Conservation (phyloP, 768 basidiomycete genomes). For the Suillus occidentalis region DNA sequence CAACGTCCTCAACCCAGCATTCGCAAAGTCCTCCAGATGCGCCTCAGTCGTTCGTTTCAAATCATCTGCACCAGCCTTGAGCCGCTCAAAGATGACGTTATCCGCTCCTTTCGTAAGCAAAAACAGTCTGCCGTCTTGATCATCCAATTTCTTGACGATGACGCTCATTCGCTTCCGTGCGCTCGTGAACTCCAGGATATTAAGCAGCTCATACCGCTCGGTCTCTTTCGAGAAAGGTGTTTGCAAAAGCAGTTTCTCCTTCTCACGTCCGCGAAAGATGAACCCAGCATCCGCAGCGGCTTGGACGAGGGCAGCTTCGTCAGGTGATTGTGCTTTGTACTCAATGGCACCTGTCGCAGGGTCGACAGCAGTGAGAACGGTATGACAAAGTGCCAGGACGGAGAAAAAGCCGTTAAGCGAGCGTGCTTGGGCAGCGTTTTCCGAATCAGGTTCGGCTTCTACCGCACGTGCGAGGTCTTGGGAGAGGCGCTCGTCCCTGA, state of each 20-base stretch:
- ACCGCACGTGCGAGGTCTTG: conserved; percentile 66
- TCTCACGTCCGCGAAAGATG: conserved; percentile 87
- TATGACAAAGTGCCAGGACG: conserved; percentile 93
- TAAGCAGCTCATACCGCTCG: conserved; percentile 86
- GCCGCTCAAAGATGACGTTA: conserved; percentile 93
- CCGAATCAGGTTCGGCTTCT: conserved; percentile 48
- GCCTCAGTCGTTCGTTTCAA: conserved; percentile 77
- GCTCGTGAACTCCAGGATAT: conserved; percentile 95
- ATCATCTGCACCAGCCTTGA: conserved; percentile 68
- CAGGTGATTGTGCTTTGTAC: conserved; percentile 98
- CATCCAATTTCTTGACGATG: conserved; percentile 73
- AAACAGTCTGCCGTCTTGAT: conserved; percentile 62
- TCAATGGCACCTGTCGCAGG: conserved; percentile 70
- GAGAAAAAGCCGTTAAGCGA: conserved; percentile 89
- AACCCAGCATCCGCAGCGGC: conserved; percentile 96
- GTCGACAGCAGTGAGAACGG: conserved; percentile 79
- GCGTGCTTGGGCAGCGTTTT: conserved; percentile 64
- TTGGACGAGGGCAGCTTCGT: conserved; percentile 95
- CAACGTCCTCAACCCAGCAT: conserved; percentile 83
- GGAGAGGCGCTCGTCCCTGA: conserved; percentile 59
- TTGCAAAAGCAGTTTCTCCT: conserved; percentile 71
- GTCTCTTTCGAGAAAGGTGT: conserved; percentile 72
- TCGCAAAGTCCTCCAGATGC: conserved; percentile 87
- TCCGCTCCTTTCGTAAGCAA: conserved; percentile 92
- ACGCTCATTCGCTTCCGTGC: conserved; percentile 95